Evolutionary conservation across 2,329 filamentous ascomycete genomes (phyloP).

Genomic region (Fusarium cicatricum): DNA sequence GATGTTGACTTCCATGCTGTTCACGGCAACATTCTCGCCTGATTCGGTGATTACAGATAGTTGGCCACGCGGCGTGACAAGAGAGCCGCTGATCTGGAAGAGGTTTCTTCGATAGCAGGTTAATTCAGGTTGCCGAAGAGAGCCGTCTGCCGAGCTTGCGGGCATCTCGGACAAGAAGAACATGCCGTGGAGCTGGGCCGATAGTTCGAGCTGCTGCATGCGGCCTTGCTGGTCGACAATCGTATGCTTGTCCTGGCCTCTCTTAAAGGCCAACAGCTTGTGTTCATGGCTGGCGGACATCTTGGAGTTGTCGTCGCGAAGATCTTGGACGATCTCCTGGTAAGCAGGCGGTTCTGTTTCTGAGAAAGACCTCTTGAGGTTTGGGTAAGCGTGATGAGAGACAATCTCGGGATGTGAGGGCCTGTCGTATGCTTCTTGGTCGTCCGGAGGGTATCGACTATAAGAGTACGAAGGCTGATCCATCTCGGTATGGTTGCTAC

Average conservation of each 20-base stretch:
- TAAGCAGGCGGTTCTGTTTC: constrained; percentile 64
- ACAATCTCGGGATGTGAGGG: constrained; percentile 58
- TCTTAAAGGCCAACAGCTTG: constrained; percentile 67
- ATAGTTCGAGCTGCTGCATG: constrained; percentile 68
- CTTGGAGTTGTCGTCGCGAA: constrained; percentile 66
- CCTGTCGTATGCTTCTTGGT: constrained; percentile 62
- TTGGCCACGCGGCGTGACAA: constrained; percentile 80
- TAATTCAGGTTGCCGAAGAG: constrained; percentile 76
- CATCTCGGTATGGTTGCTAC: constrained; percentile 59
- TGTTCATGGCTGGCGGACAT: constrained; percentile 67
- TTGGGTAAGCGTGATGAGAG: constrained; percentile 62
- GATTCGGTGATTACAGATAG: constrained; percentile 84
- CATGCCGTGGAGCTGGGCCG: constrained; percentile 85
- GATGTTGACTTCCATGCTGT: constrained; percentile 84
- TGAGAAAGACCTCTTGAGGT: constrained; percentile 65
- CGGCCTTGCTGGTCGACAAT: constrained; percentile 67
- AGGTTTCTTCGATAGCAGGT: constrained; percentile 96
- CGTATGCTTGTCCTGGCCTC: constrained; percentile 66
- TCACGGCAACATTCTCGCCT: constrained; percentile 83
- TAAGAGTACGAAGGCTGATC: constrained; percentile 62
- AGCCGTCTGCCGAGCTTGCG: constrained; percentile 66
- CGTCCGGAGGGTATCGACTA: constrained; percentile 63
- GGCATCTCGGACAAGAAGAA: constrained; percentile 87
- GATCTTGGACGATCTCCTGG: constrained; percentile 68
- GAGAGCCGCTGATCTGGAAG: constrained; percentile 92